Conservation (phyloP, 768 basidiomycete genomes). For the Suillus luteus region DNA sequence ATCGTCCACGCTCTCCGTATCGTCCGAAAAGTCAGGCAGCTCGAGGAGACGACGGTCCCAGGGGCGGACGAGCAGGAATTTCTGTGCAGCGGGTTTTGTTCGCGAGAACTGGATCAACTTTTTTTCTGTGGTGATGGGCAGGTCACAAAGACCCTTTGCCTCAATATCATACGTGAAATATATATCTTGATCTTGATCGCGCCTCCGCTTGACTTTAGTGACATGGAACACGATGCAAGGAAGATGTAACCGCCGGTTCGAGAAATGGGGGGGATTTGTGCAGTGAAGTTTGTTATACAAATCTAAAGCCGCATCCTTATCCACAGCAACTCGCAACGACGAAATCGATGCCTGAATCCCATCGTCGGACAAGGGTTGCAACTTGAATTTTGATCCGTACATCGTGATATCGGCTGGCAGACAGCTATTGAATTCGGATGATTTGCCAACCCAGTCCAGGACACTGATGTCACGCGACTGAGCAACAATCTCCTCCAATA, state of each 20-base stretch:
- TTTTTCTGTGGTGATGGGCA: background rate
- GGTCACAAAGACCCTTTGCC: background rate
- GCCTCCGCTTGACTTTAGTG: background rate
- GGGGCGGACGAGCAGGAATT: background rate
- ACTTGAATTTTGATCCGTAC: constrained; percentile 14
- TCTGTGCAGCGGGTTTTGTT: background rate
- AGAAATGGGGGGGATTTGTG: background rate
- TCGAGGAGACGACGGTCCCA: background rate
- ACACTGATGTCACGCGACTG: background rate
- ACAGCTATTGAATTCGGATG: background rate
- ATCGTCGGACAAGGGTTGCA: background rate
- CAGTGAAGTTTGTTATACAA: background rate
- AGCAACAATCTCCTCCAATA: background rate
- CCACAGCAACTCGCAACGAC: background rate
- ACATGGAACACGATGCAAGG: background rate
- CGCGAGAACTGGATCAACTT: background rate
- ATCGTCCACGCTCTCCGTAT: too few relatives aligned
- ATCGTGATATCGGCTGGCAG: background rate
- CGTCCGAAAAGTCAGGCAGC: background rate
- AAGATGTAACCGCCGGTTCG: background rate
- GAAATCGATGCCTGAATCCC: background rate
- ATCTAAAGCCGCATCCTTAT: background rate
- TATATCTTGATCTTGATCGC: background rate
- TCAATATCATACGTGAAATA: background rate
- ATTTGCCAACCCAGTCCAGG: constrained; percentile 1